These are phyloP conservation scores for Striga hermonthica DNA, from an alignment of 305 asterid genomes.

Conservation along the genomic window DNA sequence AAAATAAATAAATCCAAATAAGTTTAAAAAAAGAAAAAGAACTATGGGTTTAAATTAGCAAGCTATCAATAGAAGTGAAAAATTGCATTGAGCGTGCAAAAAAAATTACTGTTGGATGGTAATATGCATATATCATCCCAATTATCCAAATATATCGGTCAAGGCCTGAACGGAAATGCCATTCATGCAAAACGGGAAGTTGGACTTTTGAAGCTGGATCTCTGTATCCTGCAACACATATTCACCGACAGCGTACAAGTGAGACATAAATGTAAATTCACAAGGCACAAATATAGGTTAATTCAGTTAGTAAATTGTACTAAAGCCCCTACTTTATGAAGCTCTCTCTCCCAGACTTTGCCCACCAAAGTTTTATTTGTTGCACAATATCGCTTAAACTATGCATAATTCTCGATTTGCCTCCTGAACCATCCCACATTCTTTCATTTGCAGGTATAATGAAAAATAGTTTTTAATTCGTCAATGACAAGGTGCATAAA, in stretches of 20 bases:
- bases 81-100: conserved; percentile 5
- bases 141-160: conserved; percentile 89
- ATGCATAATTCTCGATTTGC: not conserved
- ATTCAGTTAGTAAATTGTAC: conserved; percentile 1
- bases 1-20: not conserved
- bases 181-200: conserved; percentile 56
- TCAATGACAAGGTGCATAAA: too few relatives aligned
- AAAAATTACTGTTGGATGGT: conserved; percentile 75
- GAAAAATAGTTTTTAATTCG: too few relatives aligned
- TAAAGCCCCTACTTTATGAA: not conserved
- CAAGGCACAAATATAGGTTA: not conserved
- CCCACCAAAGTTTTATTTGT: not conserved
- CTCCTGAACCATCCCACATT: not conserved
- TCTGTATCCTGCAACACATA: conserved; percentile 52
- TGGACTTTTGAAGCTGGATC: conserved; percentile 65
- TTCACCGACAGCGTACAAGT: conserved; percentile 19
- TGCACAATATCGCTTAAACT: not conserved
- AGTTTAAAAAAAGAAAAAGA: conserved; percentile 13
- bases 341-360: not conserved
- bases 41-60: conserved; percentile 22
- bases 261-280: conserved; percentile 18
- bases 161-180: conserved; percentile 87
- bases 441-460: too few relatives aligned
- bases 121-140: conserved; percentile 85
- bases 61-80: conserved; percentile 7